Evolutionary conservation across 2,329 filamentous ascomycete genomes (phyloP), one percentile per base, ranked within the genome.

Genomic region (Paraphoma sp.): DNA sequence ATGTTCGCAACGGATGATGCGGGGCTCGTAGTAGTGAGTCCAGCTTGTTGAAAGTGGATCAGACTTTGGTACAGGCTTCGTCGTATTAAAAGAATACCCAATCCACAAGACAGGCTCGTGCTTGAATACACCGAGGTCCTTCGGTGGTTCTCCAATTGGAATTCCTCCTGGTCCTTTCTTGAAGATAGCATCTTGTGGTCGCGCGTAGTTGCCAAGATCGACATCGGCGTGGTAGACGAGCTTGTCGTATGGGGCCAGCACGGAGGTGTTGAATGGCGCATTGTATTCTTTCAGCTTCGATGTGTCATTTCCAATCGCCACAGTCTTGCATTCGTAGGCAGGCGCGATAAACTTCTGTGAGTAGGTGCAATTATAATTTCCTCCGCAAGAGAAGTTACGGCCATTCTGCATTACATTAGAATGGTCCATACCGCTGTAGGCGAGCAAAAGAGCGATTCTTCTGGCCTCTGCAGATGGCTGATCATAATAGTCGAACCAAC

Each of bases 401-500:
- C 74, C 76, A 36, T 71, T 67, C 29, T 64, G 60, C 40, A 48
- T 59, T 18, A 64, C 63, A 29, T 69, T 62, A 1, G 69, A 62
- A 42, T 68, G 62, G 17, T 68, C 56, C 59, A 68, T 66, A 48
- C 69, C 73, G 48, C 66, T 73, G 43, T 69, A 73, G 1, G 70
- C 70, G 9, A 65, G 63, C 45, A 74, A 64, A n/a, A 71, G 48
- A 3, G 76, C 72, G 4, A 75, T 56, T 14, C 70, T 64, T 12
- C 51, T 61, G 1, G 71, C 43, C 46, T 73, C 68, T 9, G 68
- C 62, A 16, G 72, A 74, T 1, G 73, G 73, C 50, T 73, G 68
- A 31, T 76, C 73, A 45, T 70, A 77, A 33, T 76, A 76, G 45
- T 77, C 74, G 33, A 74, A 76, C 61, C 65, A 74, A 0, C 67